A percentile compares a stretch with the other conserved stretches of the same genome.
Evolutionary conservation across 352 stramenopile genomes (phyloP).

Genomic region (Globisporangium nunn): DNA sequence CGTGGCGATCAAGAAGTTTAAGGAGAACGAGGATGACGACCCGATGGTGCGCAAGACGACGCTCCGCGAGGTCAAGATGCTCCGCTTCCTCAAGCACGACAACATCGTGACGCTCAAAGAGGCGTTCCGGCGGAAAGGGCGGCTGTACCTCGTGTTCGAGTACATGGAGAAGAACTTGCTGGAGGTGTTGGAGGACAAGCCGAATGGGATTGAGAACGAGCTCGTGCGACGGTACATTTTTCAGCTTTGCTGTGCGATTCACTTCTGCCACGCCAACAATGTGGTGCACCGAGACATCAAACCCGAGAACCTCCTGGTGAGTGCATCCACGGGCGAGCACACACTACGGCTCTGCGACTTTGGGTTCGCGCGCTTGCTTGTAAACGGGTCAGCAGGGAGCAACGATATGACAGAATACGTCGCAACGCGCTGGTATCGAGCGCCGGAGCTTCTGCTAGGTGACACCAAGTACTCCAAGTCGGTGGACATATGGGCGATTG

Average conservation of each 20-base stretch:
- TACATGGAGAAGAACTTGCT: constrained; percentile 96
- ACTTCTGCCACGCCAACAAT: constrained; percentile 95
- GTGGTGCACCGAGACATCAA: constrained; percentile 99
- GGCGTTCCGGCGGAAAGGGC: constrained; percentile 95
- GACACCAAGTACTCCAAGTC: constrained; percentile 97
- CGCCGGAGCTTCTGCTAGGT: constrained; percentile 98
- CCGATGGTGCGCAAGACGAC: constrained; percentile 92
- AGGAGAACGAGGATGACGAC: constrained; percentile 88
- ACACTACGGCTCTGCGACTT: constrained; percentile 99
- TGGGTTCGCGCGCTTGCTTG: constrained; percentile 89
- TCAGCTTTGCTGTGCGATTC: constrained; percentile 95
- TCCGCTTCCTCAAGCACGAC: constrained; percentile 95
- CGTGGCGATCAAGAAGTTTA: constrained; percentile 99
- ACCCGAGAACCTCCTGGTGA: constrained; percentile 97
- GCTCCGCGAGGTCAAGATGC: constrained; percentile 97
- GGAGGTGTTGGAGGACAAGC: constrained; percentile 91
- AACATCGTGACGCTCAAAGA: constrained; percentile 98
- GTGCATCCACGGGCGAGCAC: constrained; percentile 91
- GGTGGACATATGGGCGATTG: constrained; percentile 94
- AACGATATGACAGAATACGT: constrained; percentile 99
- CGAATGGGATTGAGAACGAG: constrained; percentile 80
- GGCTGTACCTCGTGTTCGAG: constrained; percentile 97
- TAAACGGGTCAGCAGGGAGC: constrained; percentile 48
- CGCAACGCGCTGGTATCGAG: constrained; percentile 97
- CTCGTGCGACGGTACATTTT: constrained; percentile 98